Evolutionary conservation across 495 filamentous ascomycete species (phyloP).

Genomic region (Penicillium steckii): DNA sequence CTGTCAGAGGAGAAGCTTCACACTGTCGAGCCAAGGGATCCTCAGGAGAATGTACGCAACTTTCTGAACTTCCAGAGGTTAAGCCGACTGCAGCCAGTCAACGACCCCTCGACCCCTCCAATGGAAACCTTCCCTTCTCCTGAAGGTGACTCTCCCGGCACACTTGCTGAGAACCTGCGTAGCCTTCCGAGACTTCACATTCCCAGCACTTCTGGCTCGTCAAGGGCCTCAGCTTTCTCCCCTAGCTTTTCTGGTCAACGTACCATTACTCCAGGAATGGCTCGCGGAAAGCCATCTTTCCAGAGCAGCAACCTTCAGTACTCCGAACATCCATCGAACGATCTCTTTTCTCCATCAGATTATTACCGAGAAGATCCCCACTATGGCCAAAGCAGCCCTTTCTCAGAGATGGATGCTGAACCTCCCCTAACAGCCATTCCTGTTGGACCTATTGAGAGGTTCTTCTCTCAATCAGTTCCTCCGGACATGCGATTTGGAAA

Average conservation of each 20-base stretch:
- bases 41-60: constrained; percentile 86
- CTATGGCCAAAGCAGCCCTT: constrained; percentile 76
- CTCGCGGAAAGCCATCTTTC: too few relatives aligned
- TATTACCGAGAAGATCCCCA: neutral
- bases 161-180: constrained; percentile 41
- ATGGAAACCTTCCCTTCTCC: constrained; percentile 50
- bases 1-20: constrained; percentile 71
- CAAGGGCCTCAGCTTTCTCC: too few relatives aligned
- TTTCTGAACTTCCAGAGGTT: constrained; percentile 76
- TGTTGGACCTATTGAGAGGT: constrained; percentile 65
- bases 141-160: constrained; percentile 33
- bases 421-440: constrained; percentile 76
- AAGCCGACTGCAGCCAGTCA: constrained; percentile 26
- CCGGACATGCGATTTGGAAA: constrained; percentile 73
- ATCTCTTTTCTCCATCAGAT: constrained; percentile 8
- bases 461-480: constrained; percentile 83
- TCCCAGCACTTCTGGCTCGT: constrained; percentile 21
- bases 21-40: constrained; percentile 67
- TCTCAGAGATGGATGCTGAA: constrained; percentile 89
- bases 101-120: constrained; percentile 42
- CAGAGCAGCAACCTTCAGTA: neutral
- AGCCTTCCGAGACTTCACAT: constrained; percentile 59
- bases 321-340: neutral
- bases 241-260: too few relatives aligned
- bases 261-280: too few relatives aligned